Percentiles rank a stretch among this genome's conserved stretches.
phyloP scores from a whole-genome alignment of 352 stramenopile genomes.

The Pythium plurisporium region DNA sequence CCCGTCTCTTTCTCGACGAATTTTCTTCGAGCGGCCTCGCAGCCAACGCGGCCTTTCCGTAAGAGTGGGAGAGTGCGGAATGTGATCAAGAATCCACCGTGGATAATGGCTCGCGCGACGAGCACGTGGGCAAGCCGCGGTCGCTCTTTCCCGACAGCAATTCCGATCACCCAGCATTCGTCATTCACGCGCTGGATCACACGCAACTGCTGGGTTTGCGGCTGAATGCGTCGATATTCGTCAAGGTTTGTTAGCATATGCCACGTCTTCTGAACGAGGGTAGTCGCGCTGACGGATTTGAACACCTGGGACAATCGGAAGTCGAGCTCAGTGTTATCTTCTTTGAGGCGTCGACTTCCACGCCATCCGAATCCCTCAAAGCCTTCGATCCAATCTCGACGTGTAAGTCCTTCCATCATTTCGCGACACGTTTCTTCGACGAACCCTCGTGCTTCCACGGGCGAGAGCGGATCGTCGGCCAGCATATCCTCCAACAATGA shows the following conservation, averaged over 20 bases:
- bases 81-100: constrained; percentile 59
- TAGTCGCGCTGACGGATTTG: constrained; percentile 30
- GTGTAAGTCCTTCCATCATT: constrained; percentile 47
- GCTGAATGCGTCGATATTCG: constrained; percentile 58
- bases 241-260: constrained; percentile 46
- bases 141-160: constrained; percentile 32
- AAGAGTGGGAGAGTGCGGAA: constrained; percentile 63
- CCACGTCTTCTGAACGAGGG: constrained; percentile 72
- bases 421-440: constrained; percentile 53
- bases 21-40: constrained; percentile 27
- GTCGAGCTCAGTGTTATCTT: constrained; percentile 27
- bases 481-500: constrained; percentile 55
- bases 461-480: constrained; percentile 31
- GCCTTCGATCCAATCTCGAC: constrained; percentile 27
- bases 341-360: constrained; percentile 38
- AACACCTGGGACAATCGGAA: constrained; percentile 68
- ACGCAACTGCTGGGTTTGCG: constrained; percentile 39
- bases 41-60: background rate
- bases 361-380: constrained; percentile 55
- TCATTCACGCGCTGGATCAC: constrained; percentile 53
- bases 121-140: constrained; percentile 51
- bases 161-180: constrained; percentile 55
- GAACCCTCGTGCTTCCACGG: constrained; percentile 35
- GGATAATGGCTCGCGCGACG: constrained; percentile 54
- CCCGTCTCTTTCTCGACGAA: constrained; percentile 40